Evolutionary conservation across 345 rosid species (phyloP), one percentile per base, ranked within the genome.

Genomic region (Mercurialis annua): DNA sequence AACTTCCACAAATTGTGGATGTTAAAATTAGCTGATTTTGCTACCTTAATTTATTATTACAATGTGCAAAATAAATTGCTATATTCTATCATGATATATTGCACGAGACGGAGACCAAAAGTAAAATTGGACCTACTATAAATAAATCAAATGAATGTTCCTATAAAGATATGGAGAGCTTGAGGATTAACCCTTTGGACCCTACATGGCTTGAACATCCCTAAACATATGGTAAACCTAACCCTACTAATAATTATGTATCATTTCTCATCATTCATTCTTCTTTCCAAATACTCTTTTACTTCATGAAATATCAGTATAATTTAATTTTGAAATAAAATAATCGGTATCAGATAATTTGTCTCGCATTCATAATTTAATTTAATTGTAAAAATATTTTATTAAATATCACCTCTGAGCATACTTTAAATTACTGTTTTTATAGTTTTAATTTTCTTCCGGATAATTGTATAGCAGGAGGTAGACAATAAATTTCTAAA

Each of bases 201-300:
- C 80, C 82, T 53, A 65, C 70, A 65, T 64, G 69, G 69, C 61
- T 42, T 68, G 30, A 65, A 43, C 64, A 61, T 33, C 44, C 63
- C 62, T 61, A 15, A n/a, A 49, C 76, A 71, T 42, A 31, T 56
- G 24, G 68, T 67, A 68, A 67, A 59, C 68, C 3, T 5, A 48
- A 31, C 71, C 72, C 75, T 64, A 62, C 73, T 34, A 5, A 54
- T 67, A 14, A 59, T 26, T 34, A 33, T 7, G 16, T 51, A 71
- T 67, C 65, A 74, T 74, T 71, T 21, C 61, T 67, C 75, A 33
- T 57, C 33, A 65, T 66, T 14, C 11, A 7, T 40, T 36, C 4
- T 3, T 33, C 26, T 34, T 12, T 4, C 16, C 14, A 36, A 36
- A 36, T n/a, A n/a, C 68, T 1, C 42, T 48, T 10, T 36, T 27